Conservation (phyloP, 2,329 filamentous ascomycete genomes). For the Aureobasidium vineae region DNA sequence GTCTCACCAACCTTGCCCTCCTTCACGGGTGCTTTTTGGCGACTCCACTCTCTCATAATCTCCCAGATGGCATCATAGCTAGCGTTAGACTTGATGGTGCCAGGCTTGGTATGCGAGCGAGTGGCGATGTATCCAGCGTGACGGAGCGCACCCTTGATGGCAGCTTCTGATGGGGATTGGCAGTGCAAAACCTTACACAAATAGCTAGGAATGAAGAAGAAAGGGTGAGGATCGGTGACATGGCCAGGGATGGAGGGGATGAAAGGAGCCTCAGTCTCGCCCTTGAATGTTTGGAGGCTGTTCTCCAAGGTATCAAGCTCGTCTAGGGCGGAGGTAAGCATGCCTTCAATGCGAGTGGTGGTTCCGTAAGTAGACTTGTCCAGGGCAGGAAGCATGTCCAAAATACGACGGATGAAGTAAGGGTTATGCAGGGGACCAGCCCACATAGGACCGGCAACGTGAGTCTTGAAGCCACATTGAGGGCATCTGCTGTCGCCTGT, state of each 20-base stretch:
- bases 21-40: constrained; percentile 76
- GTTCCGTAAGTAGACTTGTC: constrained; percentile 75
- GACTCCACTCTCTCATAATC: constrained; percentile 86
- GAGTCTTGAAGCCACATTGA: constrained; percentile 83
- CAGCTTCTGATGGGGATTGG: constrained; percentile 72
- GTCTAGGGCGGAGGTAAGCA: constrained; percentile 85
- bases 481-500: constrained; percentile 65
- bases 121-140: constrained; percentile 79
- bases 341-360: constrained; percentile 76
- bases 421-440: constrained; percentile 82
- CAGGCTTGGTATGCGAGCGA: constrained; percentile 83
- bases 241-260: constrained; percentile 58
- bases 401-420: constrained; percentile 74
- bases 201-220: constrained; percentile 77
- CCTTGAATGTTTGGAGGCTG: constrained; percentile 8
- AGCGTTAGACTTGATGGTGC: constrained; percentile 90
- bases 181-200: constrained; percentile 77
- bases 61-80: constrained; percentile 90
- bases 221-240: constrained; percentile 70
- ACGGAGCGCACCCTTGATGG: constrained; percentile 75
- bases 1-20: constrained; percentile 65
- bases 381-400: constrained; percentile 67
- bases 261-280: constrained; percentile 33
- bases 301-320: constrained; percentile 51
- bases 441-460: constrained; percentile 93